Conservation (phyloP, 2,329 filamentous ascomycete species). For the Monosporascus sp. region DNA sequence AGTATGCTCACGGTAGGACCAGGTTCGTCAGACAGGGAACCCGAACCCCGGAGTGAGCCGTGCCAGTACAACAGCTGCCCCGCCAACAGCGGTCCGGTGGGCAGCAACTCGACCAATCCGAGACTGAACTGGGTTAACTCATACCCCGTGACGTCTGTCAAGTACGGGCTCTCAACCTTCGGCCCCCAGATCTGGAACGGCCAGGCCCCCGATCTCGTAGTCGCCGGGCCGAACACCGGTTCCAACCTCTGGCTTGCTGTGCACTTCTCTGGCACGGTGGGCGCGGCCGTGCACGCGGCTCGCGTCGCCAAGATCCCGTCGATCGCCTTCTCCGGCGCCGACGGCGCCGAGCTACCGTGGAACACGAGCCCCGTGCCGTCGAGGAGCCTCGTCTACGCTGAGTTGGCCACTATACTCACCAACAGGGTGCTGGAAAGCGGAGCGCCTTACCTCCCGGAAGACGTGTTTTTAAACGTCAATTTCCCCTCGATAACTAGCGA, state of each 20-base stretch:
- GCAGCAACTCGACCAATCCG: constrained; percentile 50
- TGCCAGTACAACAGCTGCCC: constrained; percentile 62
- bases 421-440: constrained; percentile 49
- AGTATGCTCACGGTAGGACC: constrained; percentile 3
- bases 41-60: constrained; percentile 38
- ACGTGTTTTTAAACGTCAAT: constrained; percentile 65
- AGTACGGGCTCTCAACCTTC: constrained; percentile 55
- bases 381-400: constrained; percentile 56
- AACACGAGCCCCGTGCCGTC: constrained; percentile 45
- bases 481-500: constrained; percentile 48
- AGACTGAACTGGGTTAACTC: constrained; percentile 69
- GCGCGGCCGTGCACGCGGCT: constrained; percentile 55
- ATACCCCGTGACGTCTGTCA: constrained; percentile 59
- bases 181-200: constrained; percentile 48
- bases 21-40: constrained; percentile 50
- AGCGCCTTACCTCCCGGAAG: constrained; percentile 56
- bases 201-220: constrained; percentile 54
- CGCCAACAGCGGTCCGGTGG: constrained; percentile 47
- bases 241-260: constrained; percentile 52
- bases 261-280: constrained; percentile 62
- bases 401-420: constrained; percentile 55
- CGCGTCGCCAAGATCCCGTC: constrained; percentile 51
- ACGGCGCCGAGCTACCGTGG: constrained; percentile 46
- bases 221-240: constrained; percentile 58
- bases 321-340: constrained; percentile 61